These are phyloP conservation scores for Cryoendolithus antarcticus DNA, from an alignment of 2,329 filamentous ascomycete genomes.

Conservation along the genomic window DNA sequence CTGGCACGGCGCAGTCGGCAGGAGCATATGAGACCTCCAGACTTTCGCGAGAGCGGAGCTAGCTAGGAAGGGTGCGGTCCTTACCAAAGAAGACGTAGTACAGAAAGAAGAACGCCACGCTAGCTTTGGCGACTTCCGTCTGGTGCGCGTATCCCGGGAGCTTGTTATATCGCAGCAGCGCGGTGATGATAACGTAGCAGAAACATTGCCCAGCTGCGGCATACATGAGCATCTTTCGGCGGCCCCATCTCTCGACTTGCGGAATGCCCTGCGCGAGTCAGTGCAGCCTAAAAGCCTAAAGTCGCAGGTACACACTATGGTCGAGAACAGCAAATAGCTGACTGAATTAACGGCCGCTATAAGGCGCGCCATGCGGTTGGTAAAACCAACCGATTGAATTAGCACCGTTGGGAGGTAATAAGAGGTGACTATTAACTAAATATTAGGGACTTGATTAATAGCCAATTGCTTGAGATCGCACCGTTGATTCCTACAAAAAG, in stretches of 20 bases:
- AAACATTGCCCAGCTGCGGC: conserved; percentile 40
- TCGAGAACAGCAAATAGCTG: conserved; percentile 36
- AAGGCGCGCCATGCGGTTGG: conserved; percentile 39
- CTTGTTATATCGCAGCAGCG: conserved; percentile 35
- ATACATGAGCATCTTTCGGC: conserved; percentile 49
- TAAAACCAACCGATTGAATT: conserved; percentile 43
- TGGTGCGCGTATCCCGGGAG: conserved; percentile 15
- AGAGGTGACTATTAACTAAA: too few relatives aligned
- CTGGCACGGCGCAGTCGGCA: too few relatives aligned
- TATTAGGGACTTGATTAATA: too few relatives aligned
- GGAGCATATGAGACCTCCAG: too few relatives aligned
- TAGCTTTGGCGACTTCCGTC: conserved; percentile 25
- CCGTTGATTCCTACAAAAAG: too few relatives aligned
- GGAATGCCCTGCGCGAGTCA: conserved; percentile 24
- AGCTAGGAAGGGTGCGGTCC: too few relatives aligned
- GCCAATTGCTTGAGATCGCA: too few relatives aligned
- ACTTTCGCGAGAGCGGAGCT: too few relatives aligned
- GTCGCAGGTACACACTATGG: conserved; percentile 16
- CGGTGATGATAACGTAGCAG: conserved; percentile 40
- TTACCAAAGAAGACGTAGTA: conserved; percentile 43
- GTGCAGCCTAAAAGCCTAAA: too few relatives aligned
- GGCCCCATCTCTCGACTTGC: conserved; percentile 40
- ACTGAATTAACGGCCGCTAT: conserved; percentile 45
- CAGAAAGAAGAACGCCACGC: conserved; percentile 40
- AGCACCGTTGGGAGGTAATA: conserved; percentile 39